These are phyloP conservation scores for Gossypium gossypioides DNA, from an alignment of 441 rosid species.

Conservation along the genomic window DNA sequence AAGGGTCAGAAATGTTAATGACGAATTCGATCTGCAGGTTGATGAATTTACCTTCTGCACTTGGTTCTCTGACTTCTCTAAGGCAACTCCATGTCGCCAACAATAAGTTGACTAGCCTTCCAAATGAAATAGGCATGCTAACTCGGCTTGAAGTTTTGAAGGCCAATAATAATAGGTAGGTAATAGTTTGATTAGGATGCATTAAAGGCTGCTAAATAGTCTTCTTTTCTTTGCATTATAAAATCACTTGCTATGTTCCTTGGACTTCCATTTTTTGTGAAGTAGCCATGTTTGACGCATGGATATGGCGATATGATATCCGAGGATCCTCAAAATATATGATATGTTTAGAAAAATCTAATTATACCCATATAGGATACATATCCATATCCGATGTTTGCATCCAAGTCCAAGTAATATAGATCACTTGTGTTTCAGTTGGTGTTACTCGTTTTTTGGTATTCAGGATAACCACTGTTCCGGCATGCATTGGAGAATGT, in stretches of 20 bases:
- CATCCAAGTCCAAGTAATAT: no score
- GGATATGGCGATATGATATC: no score
- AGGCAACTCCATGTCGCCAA: constrained; percentile 55
- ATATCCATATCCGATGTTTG: no score
- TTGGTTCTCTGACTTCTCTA: constrained; percentile 53
- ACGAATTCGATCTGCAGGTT: constrained; percentile 42
- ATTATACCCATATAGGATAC: no score
- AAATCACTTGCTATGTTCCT: not conserved
- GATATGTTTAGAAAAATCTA: no score
- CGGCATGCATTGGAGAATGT: constrained; percentile 46
- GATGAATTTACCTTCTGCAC: constrained; percentile 43
- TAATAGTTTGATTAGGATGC: constrained; percentile 10
- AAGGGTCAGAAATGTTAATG: not conserved
- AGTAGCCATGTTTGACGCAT: no score
- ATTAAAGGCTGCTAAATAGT: not conserved
- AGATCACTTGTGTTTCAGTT: not conserved
- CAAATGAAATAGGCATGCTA: constrained; percentile 54
- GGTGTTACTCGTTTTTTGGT: constrained; percentile 2
- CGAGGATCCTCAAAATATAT: no score
- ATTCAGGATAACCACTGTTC: constrained; percentile 48
- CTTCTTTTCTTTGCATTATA: not conserved
- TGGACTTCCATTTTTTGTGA: no score
- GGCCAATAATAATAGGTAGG: constrained; percentile 81
- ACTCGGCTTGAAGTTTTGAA: constrained; percentile 67
- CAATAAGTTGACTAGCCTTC: constrained; percentile 64